Evolutionary conservation across 805 yeast species (phyloP).

Genomic region (Wickerhamiella cacticola): DNA sequence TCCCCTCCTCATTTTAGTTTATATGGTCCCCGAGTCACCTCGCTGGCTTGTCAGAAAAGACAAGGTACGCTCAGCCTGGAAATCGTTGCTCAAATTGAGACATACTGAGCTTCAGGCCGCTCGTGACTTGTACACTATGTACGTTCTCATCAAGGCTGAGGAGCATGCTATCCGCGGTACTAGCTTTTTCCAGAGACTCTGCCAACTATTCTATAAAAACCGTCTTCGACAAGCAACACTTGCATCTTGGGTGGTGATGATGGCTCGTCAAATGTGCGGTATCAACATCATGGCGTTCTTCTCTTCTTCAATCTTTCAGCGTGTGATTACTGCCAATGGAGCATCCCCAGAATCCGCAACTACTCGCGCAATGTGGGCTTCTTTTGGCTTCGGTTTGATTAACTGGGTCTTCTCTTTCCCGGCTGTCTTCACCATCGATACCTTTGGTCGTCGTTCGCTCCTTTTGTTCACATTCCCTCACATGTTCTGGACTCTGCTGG

Average conservation of each 20-base stretch:
- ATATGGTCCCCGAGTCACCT: slow-evolving; percentile 56
- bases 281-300: slow-evolving; percentile 80
- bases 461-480: slow-evolving; percentile 48
- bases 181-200: slow-evolving; percentile 15
- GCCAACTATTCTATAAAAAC: slow-evolving; percentile 19
- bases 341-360: slow-evolving; percentile 39
- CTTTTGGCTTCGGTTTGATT: slow-evolving; percentile 77
- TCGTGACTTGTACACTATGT: slow-evolving; percentile 49
- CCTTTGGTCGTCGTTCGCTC: slow-evolving; percentile 57
- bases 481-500: slow-evolving; percentile 43
- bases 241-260: slow-evolving; percentile 73
- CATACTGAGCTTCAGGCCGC: slow-evolving; percentile 44
- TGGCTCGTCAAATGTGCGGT: slow-evolving; percentile 88
- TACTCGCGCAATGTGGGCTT: slow-evolving; percentile 56
- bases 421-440: slow-evolving; percentile 68
- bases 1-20: slow-evolving; percentile 43
- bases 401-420: slow-evolving; percentile 75
- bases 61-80: slow-evolving; percentile 38
- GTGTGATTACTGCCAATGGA: slow-evolving; percentile 30
- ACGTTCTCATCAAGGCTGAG: slow-evolving; percentile 37
- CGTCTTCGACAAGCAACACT: slow-evolving; percentile 75
- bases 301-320: slow-evolving; percentile 60
- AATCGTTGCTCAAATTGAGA: slow-evolving; percentile 39
- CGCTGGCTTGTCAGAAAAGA: slow-evolving; percentile 52
- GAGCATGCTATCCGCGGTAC: slow-evolving; percentile 38